Conservation (phyloP, 2,329 filamentous ascomycete genomes). For the Chaetomium strumarium region DNA sequence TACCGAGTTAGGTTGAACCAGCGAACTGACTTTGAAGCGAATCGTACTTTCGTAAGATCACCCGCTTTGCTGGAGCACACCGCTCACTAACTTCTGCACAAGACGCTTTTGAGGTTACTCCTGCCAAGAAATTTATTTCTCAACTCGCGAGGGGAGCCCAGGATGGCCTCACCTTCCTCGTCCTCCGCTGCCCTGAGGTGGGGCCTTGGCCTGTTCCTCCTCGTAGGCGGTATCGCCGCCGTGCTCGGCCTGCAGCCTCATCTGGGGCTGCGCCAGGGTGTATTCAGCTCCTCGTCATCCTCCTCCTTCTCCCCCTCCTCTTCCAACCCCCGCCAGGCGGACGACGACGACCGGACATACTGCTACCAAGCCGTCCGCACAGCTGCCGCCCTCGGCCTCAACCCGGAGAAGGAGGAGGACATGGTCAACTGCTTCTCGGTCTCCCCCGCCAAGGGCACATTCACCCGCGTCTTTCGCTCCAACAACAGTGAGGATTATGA, state of each 20-base stretch:
- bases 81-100: neutral
- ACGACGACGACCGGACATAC: constrained; percentile 24
- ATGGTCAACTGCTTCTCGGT: constrained; percentile 20
- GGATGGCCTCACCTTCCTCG: neutral
- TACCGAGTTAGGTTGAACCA: neutral
- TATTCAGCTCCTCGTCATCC: neutral
- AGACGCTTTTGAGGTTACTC: neutral
- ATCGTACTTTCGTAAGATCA: no score
- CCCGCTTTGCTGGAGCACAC: neutral
- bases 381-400: constrained; percentile 30
- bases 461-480: constrained; percentile 10
- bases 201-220: constrained; percentile 18
- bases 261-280: neutral
- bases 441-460: neutral
- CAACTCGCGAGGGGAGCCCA: no score
- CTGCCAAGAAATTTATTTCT: no score
- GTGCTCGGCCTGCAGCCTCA: constrained; percentile 10
- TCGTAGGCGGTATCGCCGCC: constrained; percentile 17
- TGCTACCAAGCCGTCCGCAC: constrained; percentile 39
- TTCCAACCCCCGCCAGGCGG: neutral
- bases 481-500: constrained; percentile 33
- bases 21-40: no score
- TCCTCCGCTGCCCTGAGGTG: constrained; percentile 8
- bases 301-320: neutral
- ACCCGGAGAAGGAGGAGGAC: neutral